Evolutionary conservation across 2,329 filamentous ascomycete species (phyloP).

Genomic region (Monosporascus cannonballus): DNA sequence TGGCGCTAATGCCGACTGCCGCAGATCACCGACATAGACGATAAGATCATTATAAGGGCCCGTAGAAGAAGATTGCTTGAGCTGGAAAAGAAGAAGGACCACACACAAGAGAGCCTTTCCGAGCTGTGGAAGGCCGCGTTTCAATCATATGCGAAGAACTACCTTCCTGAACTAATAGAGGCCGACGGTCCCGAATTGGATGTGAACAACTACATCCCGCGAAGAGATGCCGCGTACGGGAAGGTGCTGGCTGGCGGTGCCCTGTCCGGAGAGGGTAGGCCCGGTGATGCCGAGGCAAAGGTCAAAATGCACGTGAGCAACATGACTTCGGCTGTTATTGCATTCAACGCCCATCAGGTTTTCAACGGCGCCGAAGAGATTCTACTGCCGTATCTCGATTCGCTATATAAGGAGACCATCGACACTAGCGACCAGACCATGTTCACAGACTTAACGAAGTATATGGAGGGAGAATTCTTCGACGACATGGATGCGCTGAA

Average conservation of each 20-base stretch:
- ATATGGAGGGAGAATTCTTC: constrained; percentile 82
- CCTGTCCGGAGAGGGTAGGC: constrained; percentile 49
- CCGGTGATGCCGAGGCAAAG: constrained; percentile 78
- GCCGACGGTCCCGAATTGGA: constrained; percentile 37
- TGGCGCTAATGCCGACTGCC: not conserved
- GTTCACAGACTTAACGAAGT: constrained; percentile 79
- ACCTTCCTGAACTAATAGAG: constrained; percentile 44
- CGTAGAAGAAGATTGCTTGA: constrained; percentile 77
- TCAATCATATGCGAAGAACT: constrained; percentile 48
- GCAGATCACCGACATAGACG: constrained; percentile 70
- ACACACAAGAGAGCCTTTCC: constrained; percentile 39
- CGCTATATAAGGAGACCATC: constrained; percentile 54
- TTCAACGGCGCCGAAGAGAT: constrained; percentile 58
- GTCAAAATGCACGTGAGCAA: constrained; percentile 81
- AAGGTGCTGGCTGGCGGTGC: constrained; percentile 49
- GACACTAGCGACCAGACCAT: constrained; percentile 62
- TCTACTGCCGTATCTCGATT: constrained; percentile 77
- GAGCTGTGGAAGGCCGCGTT: constrained; percentile 49
- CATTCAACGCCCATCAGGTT: constrained; percentile 41
- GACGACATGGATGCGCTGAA: constrained; percentile 85
- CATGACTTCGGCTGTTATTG: constrained; percentile 44
- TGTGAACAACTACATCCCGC: constrained; percentile 42
- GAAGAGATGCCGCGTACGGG: constrained; percentile 48
- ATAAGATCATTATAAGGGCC: constrained; percentile 61
- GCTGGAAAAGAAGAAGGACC: constrained; percentile 66